These are phyloP conservation scores for Trichothecium sympodiale DNA, from an alignment of 2,329 filamentous ascomycete species.

Conservation along the genomic window DNA sequence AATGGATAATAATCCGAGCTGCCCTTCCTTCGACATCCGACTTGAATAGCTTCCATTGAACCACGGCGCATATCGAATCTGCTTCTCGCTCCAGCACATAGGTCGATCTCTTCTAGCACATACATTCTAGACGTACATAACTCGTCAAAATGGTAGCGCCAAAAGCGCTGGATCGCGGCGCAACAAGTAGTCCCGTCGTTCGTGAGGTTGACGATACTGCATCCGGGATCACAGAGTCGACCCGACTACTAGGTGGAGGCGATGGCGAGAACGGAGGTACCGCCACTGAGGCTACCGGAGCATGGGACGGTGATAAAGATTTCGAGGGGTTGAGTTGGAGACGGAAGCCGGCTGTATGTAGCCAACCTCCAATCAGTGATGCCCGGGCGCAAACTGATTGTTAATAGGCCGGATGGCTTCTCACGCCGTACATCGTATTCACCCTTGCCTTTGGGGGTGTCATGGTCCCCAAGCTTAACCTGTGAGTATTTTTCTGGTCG, in stretches of 20 bases:
- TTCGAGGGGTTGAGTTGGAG: conserved; percentile 53
- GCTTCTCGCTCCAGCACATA: too few species aligned
- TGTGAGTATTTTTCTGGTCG: conserved; percentile 32
- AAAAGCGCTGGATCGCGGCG: not conserved
- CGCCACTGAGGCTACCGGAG: conserved; percentile 9
- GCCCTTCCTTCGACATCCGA: too few species aligned
- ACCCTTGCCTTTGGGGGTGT: conserved; percentile 79
- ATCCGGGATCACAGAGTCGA: conserved; percentile 20
- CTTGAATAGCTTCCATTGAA: too few species aligned
- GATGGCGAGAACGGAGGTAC: conserved; percentile 6
- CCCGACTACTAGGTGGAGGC: conserved; percentile 22
- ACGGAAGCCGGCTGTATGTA: conserved; percentile 47
- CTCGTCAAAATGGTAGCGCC: not conserved
- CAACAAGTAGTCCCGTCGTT: not conserved
- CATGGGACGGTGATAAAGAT: conserved; percentile 42
- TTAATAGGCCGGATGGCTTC: conserved; percentile 65
- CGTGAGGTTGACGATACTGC: conserved; percentile 7
- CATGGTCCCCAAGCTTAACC: conserved; percentile 75
- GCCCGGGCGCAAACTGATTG: conserved; percentile 10
- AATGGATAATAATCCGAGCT: too few species aligned
- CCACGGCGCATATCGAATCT: too few species aligned
- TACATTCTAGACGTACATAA: too few species aligned
- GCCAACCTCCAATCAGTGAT: not conserved
- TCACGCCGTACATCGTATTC: conserved; percentile 70
- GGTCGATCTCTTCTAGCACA: too few species aligned